Percentiles rank a stretch among this genome's conserved stretches.
phyloP scores from a whole-genome alignment of 495 filamentous ascomycete genomes.

The Aspergillus ellipticus region DNA sequence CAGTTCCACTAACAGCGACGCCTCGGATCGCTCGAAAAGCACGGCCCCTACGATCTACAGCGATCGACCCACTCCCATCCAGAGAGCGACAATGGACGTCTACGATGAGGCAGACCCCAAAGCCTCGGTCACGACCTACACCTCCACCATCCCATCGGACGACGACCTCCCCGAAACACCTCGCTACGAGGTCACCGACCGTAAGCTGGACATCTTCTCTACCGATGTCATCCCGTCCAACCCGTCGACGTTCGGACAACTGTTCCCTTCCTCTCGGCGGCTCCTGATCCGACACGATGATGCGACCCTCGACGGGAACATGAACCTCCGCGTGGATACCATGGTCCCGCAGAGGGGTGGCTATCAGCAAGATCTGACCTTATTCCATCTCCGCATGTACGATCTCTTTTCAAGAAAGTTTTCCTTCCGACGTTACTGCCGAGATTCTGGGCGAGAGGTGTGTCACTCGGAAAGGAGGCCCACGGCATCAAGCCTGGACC shows the following conservation, averaged over 20 bases:
- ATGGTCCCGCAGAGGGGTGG: slow-evolving; percentile 56
- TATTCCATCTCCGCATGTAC: slow-evolving; percentile 96
- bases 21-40: slow-evolving; percentile 62
- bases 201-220: slow-evolving; percentile 55
- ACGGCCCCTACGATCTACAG: slow-evolving; percentile 67
- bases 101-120: slow-evolving; percentile 49
- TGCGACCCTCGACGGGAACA: slow-evolving; percentile 88
- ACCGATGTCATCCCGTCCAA: slow-evolving; percentile 68
- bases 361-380: slow-evolving; percentile 62
- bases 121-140: slow-evolving; percentile 74
- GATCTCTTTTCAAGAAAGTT: slow-evolving; percentile 83
- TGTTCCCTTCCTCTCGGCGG: slow-evolving; percentile 81
- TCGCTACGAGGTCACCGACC: slow-evolving; percentile 58
- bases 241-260: slow-evolving; percentile 75
- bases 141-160: slow-evolving; percentile 65
- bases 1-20: slow-evolving; percentile 58
- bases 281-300: slow-evolving; percentile 89
- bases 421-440: slow-evolving; percentile 86
- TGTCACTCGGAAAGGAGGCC: slow-evolving; percentile 80
- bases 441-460: slow-evolving; percentile 89
- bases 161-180: slow-evolving; percentile 58
- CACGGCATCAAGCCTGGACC: slow-evolving; percentile 45
- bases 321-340: slow-evolving; percentile 92
- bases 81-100: slow-evolving; percentile 27
- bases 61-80: slow-evolving; percentile 48